Evolutionary conservation across 495 filamentous ascomycete species (phyloP).

Genomic region (Tuber indicum): DNA sequence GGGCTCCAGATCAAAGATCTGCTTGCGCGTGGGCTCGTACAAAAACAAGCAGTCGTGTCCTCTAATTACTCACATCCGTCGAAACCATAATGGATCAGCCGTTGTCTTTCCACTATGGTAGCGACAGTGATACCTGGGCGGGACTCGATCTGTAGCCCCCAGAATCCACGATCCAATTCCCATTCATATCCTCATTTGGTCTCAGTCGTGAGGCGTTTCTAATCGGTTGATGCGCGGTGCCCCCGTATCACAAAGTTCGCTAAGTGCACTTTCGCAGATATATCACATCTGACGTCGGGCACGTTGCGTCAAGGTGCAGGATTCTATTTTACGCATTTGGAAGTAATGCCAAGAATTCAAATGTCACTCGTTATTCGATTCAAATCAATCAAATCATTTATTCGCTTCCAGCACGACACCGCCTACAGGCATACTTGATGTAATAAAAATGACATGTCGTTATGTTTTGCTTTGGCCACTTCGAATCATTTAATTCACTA

Average conservation of each 20-base stretch:
- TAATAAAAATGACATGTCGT: neutral
- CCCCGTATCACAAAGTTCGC: neutral
- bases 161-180: neutral
- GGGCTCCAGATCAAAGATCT: neutral
- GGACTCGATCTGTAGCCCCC: neutral
- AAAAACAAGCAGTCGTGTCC: neutral
- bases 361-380: neutral
- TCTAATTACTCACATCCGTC: neutral
- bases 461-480: neutral
- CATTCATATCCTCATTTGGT: neutral
- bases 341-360: neutral
- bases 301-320: neutral
- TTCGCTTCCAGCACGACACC: too few species aligned
- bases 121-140: neutral
- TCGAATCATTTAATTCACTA: too few species aligned
- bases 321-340: neutral
- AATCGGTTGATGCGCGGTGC: neutral
- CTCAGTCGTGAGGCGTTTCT: neutral
- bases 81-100: neutral
- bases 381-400: too few species aligned
- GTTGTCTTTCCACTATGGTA: neutral
- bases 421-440: neutral
- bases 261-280: neutral
- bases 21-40: neutral
- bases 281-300: conserved; percentile 4